Base-by-base conservation (phyloP, 2,329 filamentous ascomycete genomes). In the Fusarium palustre region DNA sequence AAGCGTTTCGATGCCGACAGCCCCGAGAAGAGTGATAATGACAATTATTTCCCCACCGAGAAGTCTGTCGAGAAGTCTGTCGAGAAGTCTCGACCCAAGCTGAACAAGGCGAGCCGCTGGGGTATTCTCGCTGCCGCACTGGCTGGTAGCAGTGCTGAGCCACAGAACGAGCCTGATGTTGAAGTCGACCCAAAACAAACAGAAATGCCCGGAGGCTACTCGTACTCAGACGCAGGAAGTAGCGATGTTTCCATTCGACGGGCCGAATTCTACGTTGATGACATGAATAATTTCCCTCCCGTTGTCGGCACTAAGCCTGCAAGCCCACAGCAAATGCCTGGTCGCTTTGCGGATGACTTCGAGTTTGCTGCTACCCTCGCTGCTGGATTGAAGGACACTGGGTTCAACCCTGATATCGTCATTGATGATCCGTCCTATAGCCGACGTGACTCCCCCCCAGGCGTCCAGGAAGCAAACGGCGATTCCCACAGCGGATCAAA, bases 341-440 rank as follows among this genome's bases (percentile, higher is more conserved):
- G 90, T 22, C 81, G 85, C 12, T 94, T 91, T 73, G 86, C 81
- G 2, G 86, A 90, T 59, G 91, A 93, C 70, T 79, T 91, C 11
- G 88, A 89, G 53, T 93, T 93, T 69, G 88, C 89, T 10, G 91
- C 91, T 30, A 88, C 87, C 5, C 79, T 93, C 47, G 90, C 90
- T 59, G 91, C 90, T 48, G 90, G 89, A 2, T 82, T 92, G 49
- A 81, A 90, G 74, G 86, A 88, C n/a, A 87, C 88, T 46, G 91
- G 91, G 0, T 93, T 93, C 67, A 86, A 92, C 72, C 87, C 90
- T 7, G 86, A 91, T 41, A 88, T 93, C 59, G 88, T 93, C 46
- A 90, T 91, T 36, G 83, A 92, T 46, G 85, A 93, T 70, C 86
- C 88, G 0, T 81, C 78, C 2, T 93, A 89, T 73, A 87, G 87